Percentiles rank a stretch among this genome's conserved stretches.
These are phyloP conservation scores for Pterocarpus macrocarpus DNA, from an alignment of 306 rosid species.

Conservation along the genomic window DNA sequence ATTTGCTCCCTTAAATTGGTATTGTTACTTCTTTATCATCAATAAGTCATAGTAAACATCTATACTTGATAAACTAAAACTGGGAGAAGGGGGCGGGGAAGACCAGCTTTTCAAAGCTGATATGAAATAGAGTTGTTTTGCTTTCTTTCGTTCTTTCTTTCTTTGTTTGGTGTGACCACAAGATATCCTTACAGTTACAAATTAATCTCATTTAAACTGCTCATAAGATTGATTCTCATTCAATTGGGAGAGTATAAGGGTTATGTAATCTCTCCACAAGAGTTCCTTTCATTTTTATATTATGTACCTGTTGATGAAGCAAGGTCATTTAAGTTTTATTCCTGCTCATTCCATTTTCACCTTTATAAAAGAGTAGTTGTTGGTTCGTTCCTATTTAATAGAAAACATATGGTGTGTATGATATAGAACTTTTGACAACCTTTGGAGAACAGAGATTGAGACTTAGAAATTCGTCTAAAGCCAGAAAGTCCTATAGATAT, in stretches of 20 bases:
- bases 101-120: background rate
- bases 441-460: background rate
- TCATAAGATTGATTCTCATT: background rate
- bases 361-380: background rate
- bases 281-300: conserved; percentile 1
- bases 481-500: background rate
- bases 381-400: conserved; percentile 3
- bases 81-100: background rate
- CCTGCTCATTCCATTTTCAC: background rate
- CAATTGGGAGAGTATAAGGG: background rate
- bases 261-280: background rate
- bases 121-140: background rate
- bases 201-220: background rate
- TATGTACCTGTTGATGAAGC: conserved; percentile 13
- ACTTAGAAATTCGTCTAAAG: conserved; percentile 18
- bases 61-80: background rate
- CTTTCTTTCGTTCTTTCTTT: conserved; percentile 2
- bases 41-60: background rate
- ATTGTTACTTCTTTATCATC: background rate
- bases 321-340: background rate
- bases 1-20: background rate
- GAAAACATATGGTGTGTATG: background rate
- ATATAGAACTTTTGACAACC: background rate
- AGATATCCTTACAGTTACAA: background rate
- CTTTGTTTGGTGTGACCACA: background rate